Evolutionary conservation across 2,329 filamentous ascomycete genomes (phyloP).

Genomic region (Fusarium heterosporum): DNA sequence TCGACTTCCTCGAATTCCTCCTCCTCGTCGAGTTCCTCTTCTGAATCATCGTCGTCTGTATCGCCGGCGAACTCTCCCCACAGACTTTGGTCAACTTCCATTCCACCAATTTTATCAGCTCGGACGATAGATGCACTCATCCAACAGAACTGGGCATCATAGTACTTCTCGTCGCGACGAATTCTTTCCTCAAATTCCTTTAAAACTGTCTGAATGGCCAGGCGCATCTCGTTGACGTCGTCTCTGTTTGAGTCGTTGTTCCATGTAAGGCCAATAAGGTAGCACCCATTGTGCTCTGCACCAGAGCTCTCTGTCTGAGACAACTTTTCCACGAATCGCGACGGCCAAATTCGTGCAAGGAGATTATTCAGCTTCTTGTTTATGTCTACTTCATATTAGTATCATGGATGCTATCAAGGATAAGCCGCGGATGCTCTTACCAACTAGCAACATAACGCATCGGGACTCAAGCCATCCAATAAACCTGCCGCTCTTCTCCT

Average conservation of each 20-base stretch:
- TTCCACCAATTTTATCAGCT: conserved; percentile 53
- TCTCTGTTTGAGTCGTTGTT: conserved; percentile 52
- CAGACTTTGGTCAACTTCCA: conserved; percentile 60
- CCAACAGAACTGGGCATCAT: conserved; percentile 62
- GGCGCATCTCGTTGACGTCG: conserved; percentile 57
- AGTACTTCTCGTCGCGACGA: conserved; percentile 59
- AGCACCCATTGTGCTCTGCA: conserved; percentile 68
- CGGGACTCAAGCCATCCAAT: conserved; percentile 74
- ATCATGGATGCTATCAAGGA: not conserved
- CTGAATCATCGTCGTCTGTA: conserved; percentile 54
- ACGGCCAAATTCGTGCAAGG: conserved; percentile 71
- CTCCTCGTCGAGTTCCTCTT: conserved; percentile 57
- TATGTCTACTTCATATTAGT: conserved; percentile 59
- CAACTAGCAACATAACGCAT: conserved; percentile 67
- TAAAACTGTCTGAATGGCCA: conserved; percentile 58
- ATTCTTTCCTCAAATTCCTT: conserved; percentile 63
- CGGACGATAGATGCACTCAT: conserved; percentile 57
- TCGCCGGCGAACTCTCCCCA: conserved; percentile 57
- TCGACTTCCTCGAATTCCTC: conserved; percentile 43
- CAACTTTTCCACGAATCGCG: conserved; percentile 61
- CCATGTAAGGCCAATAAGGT: conserved; percentile 68
- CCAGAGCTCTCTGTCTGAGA: conserved; percentile 43
- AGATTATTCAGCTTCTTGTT: conserved; percentile 63
- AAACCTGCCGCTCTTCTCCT: conserved; percentile 64
- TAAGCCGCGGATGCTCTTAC: conserved; percentile 51